Evolutionary conservation across 768 basidiomycete genomes (phyloP), one percentile per base, ranked within the genome.

Genomic region (Hygrocybe punicea): DNA sequence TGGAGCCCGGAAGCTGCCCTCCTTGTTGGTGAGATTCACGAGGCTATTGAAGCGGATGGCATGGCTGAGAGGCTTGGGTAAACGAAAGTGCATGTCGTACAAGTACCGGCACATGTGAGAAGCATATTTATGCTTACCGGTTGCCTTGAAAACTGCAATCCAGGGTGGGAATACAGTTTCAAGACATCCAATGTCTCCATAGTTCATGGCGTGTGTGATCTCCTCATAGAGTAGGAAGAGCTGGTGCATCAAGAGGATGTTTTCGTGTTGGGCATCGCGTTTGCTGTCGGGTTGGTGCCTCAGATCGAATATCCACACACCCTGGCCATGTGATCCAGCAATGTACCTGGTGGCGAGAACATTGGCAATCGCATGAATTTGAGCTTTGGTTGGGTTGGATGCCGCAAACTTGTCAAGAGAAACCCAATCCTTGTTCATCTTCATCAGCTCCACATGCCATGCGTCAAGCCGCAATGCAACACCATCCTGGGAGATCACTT

Each of bases 21-120:
- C 71, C 1, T 71, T 60, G 50, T 74, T 73, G 25, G 68, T 61
- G 0, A 68, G 72, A 56, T 74, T 74, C 19, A 65, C 57, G 9
- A 74, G 62, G 1, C 62, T 60, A n/a, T 58, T 57, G 24, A 40
- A 56, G 10, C 51, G 54, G 14, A 64, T 37, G 19, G 64, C 61
- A 13, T 55, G 37, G n/a, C 58, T 35, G 4, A 65, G 33, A 50
- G 51, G 54, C 17, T 37, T 35, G 6, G 67, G 67, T 42, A 58
- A 64, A 1, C 44, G 37, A 24, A 50, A 52, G 14, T 65, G 55
- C 2, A 67, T 10, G 14, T 64, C 51, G 6, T 39, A 13, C 10
- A 67, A 6, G 35, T 68, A 71, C 0, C 60, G 40, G 9, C 42
- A 39, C 51, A 71, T 60, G 9, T 63, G 57, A 0, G 21, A 36